These are phyloP conservation scores for Penicillium simplicissimum DNA, from an alignment of 495 filamentous ascomycete genomes.

Conservation along the genomic window DNA sequence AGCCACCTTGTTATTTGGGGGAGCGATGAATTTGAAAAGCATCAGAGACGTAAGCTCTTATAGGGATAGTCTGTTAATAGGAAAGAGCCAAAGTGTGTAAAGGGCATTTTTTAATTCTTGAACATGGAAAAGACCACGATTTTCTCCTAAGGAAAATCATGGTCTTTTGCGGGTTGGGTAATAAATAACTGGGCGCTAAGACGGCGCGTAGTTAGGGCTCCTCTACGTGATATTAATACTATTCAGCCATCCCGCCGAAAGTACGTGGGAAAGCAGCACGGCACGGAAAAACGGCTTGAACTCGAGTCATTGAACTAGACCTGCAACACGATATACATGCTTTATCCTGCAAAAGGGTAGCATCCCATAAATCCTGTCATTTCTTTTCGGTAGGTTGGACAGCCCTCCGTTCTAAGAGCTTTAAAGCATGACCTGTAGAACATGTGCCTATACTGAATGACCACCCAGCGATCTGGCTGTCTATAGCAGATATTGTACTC, in stretches of 20 bases:
- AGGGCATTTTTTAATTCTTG: not conserved
- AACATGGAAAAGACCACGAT: not conserved
- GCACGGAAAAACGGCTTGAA: not conserved
- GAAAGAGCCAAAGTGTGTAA: not conserved
- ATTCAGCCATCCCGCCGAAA: too few relatives aligned
- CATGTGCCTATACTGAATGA: not conserved
- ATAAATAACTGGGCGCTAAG: too few relatives aligned
- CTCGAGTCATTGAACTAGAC: not conserved
- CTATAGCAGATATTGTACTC: not conserved
- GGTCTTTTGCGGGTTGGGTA: too few relatives aligned
- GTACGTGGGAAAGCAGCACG: too few relatives aligned
- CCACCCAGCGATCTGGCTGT: slow-evolving; percentile 4
- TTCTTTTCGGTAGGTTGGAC: not conserved
- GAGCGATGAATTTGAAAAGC: not conserved
- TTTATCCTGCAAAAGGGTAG: slow-evolving; percentile 1
- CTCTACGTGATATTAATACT: too few relatives aligned
- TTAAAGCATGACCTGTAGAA: not conserved
- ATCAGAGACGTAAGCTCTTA: not conserved
- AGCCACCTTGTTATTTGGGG: not conserved
- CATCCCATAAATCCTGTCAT: not conserved
- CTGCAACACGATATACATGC: not conserved
- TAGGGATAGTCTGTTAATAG: not conserved
- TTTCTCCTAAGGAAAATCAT: not conserved
- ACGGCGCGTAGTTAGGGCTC: too few relatives aligned
- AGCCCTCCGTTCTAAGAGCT: too few relatives aligned